Base-by-base conservation (phyloP, 2,329 filamentous ascomycete genomes). In the Colletotrichum siamense region DNA sequence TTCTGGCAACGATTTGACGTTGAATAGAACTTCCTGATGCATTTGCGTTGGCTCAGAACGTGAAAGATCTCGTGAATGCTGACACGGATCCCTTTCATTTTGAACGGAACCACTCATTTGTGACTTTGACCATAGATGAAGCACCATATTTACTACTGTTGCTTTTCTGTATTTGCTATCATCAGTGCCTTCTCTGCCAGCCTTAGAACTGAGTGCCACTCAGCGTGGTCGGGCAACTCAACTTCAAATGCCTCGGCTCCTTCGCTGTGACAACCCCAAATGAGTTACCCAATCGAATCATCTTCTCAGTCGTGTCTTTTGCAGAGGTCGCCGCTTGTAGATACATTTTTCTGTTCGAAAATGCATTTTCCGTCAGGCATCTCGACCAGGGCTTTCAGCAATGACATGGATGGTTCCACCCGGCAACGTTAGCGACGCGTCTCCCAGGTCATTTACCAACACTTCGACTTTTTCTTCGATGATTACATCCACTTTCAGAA, bases 71-170 rank as follows among this genome's bases (percentile, higher is more conserved):
- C 3, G 3, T 12, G n/a, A 22, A 52, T 22, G 44, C n/a, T 13
- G n/a, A 13, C 3, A 8, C 44, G n/a, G 44, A 13, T 52, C n/a
- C 2, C 10, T n/a, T 13, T 52, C 10, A 22, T 52, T 22, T 49
- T 52, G 0, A 13, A 22, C 12, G 2, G 6, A 0, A 4, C 4
- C 4, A 22, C n/a, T 52, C n/a, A 5, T 22, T 22, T 22, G 10
- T 2, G n/a, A 52, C 10, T 52, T 22, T 22, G 44, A 52, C n/a
- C 6, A 22, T 13, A 8, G 6, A 52, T 1, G 10, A 52, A 52
- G 3, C 12, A 7, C 10, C 2, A 8, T 8, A 13, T 13, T 52
- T 10, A 7, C 6, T 13, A 5, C 44, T 22, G n/a, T 52, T 22
- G 2, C 44, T 7, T 13, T 52, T 8, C 44, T 22, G 44, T 13